Base-by-base conservation (phyloP, 1,284 basidiomycete genomes). In the Cryptococcus sp. region DNA sequence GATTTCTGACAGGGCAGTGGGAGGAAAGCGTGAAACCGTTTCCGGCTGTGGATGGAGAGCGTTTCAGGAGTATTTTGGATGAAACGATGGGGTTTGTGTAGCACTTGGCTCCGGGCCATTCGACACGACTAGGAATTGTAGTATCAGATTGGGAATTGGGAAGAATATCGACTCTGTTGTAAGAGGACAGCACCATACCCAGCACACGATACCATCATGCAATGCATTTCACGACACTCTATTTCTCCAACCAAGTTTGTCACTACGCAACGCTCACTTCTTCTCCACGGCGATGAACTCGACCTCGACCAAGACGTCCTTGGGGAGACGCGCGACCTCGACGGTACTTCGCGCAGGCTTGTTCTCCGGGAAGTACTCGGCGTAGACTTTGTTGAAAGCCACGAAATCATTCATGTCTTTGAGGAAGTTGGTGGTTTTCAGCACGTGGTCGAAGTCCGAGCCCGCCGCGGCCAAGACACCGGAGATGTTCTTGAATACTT, bases 301-400 rank as follows among this genome's bases (percentile, higher is more conserved):
- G 63, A 98, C 85, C 83, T 99, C 95, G 54, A 97, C 88, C 40
- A 94, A 82, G 15, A 88, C 90, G 67, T 88, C 87, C 75, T 86
- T 85, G 38, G 89, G 89, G 41, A 91, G 82, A 42, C 86, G 82
- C 16, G 89, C 84, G 23, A 88, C 91, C 82, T 92, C 89, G 52
- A 95, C 90, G 52, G 90, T 88, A 20, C 91, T 93, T 61, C 95
- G 84, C 1, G 95, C 92, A 50, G 95, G 95, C 80, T 91, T 93
- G 82, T 93, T 89, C 52, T 85, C 82, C n/a, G 89, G 91, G 75
- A 94, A 95, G 79, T 89, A 88, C 55, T 83, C 81, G 47, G 84
- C 84, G 76, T 93, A 93, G 43, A 77, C 63, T 60, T 69, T 72
- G 77, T 98, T 99, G 76, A 97, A 87, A 54, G 84, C 82, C 15